Evolutionary conservation across 192 early-diverging fungal species (phyloP).

Genomic region (Paraglomus brasilianum): DNA sequence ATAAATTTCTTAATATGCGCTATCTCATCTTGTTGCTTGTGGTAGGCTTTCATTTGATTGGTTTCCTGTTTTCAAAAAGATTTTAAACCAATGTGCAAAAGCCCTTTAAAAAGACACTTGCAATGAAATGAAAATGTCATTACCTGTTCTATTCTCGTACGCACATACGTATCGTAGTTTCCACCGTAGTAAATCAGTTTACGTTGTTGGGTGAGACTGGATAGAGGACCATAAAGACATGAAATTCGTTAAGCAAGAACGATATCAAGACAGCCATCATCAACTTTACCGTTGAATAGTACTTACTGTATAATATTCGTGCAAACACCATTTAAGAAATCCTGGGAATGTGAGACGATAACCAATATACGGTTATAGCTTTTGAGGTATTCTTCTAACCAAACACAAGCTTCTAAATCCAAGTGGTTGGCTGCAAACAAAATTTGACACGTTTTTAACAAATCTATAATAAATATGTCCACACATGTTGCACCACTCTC

Average conservation of each 20-base stretch:
- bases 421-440: conserved; percentile 64
- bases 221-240: background rate
- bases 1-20: conserved; percentile 99
- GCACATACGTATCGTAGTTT: conserved; percentile 66
- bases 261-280: no score
- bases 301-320: conserved; percentile 85
- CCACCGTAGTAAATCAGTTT: conserved; percentile 93
- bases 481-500: conserved; percentile 45
- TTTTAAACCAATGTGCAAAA: background rate
- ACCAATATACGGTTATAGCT: conserved; percentile 78
- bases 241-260: no score
- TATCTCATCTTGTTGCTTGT: conserved; percentile 99
- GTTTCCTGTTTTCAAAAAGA: conserved; percentile 60
- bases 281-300: background rate
- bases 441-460: background rate
- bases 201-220: conserved; percentile 75
- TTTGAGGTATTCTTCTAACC: conserved; percentile 94
- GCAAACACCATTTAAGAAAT: conserved; percentile 93
- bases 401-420: conserved; percentile 93
- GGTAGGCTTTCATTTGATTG: conserved; percentile 99
- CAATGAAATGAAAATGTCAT: background rate
- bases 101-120: background rate
- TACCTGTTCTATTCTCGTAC: conserved; percentile 8
- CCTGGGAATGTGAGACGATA: conserved; percentile 91
- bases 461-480: no score